Percentiles rank a stretch among this genome's conserved stretches.
These are phyloP conservation scores for Suhomyces canberraensis DNA, from an alignment of 805 yeast genomes.

Conservation along the genomic window DNA sequence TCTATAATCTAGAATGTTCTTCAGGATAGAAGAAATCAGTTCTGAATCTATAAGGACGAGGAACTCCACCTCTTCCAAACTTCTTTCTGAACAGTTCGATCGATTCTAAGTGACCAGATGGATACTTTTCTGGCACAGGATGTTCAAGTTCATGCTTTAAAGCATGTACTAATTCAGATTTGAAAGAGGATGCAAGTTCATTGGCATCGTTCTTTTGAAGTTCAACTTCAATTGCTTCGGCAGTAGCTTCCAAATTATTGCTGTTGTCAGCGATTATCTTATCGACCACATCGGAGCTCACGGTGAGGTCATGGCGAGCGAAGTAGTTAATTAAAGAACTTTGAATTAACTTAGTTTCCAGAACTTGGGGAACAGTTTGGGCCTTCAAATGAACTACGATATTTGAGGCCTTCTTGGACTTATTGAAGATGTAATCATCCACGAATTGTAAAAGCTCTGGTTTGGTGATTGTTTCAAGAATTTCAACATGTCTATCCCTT, in stretches of 20 bases:
- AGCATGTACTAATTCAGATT: constrained; percentile 10
- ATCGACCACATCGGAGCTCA: constrained; percentile 26
- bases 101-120: constrained; percentile 46
- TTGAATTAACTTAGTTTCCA: constrained; percentile 18
- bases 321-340: constrained; percentile 26
- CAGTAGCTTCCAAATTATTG: constrained; percentile 8
- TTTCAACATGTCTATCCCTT: constrained; percentile 53
- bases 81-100: constrained; percentile 56
- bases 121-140: constrained; percentile 41
- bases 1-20: constrained; percentile 10
- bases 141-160: constrained; percentile 14
- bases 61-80: constrained; percentile 56
- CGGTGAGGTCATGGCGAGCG: constrained; percentile 18
- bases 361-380: constrained; percentile 27
- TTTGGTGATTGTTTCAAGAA: constrained; percentile 52
- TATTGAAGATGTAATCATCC: constrained; percentile 35
- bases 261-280: constrained; percentile 11
- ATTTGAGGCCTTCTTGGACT: constrained; percentile 14
- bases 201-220: constrained; percentile 23
- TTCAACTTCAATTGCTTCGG: constrained; percentile 13
- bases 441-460: constrained; percentile 58
- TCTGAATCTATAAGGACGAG: constrained; percentile 45
- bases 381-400: constrained; percentile 50
- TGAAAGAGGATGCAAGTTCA: constrained; percentile 12
- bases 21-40: constrained; percentile 23